Conservation (phyloP, 768 basidiomycete genomes). For the Russula sp. region DNA sequence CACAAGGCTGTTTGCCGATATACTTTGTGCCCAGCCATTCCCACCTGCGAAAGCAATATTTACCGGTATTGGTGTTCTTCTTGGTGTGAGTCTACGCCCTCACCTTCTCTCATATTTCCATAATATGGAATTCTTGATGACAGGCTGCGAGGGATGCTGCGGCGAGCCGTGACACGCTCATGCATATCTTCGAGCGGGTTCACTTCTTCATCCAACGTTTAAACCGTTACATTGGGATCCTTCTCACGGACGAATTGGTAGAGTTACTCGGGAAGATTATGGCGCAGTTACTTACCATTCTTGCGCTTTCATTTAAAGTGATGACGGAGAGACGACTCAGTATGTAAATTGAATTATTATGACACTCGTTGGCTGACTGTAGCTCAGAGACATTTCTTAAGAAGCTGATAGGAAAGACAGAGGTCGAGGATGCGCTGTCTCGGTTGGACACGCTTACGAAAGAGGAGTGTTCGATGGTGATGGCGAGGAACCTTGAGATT, state of each 20-base stretch:
- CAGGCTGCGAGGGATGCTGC: too few relatives aligned
- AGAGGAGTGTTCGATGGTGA: neutral
- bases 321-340: neutral
- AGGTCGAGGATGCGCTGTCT: neutral
- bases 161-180: too few relatives aligned
- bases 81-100: neutral
- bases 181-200: too few relatives aligned
- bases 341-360: neutral
- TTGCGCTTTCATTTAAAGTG: neutral
- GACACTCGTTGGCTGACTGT: neutral
- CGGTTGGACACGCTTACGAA: conserved; percentile 1
- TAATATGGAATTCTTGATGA: neutral
- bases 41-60: neutral
- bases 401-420: neutral
- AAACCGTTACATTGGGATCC: neutral
- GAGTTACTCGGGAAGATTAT: neutral
- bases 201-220: neutral
- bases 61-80: neutral
- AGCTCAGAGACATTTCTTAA: neutral
- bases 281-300: neutral
- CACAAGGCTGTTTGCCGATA: neutral
- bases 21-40: neutral
- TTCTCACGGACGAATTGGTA: neutral
- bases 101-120: neutral
- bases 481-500: neutral